Evolutionary conservation across 2,329 filamentous ascomycete species (phyloP), one percentile per base, ranked within the genome.

Genomic region (Fusarium marasasianum): DNA sequence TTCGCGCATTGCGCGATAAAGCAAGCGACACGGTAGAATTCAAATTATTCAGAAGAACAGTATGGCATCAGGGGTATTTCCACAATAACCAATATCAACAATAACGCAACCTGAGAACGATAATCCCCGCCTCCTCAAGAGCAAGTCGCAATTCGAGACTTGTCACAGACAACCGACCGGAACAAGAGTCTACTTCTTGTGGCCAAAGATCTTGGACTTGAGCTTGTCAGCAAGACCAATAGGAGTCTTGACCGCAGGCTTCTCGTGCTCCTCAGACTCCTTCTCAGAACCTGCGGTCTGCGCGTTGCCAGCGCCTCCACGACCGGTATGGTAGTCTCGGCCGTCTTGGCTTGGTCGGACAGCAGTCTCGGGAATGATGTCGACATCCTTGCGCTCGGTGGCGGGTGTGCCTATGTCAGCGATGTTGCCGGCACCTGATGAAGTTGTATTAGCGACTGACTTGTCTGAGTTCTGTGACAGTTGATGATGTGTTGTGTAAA

Each of bases 301-400:
- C 45, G 72, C 87, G 79, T 91, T 91, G 58, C 89, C 89, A 15
- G 87, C 88, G 66, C 89, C 89, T 77, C 89, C 89, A 38, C 89
- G 89, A 64, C 90, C 90, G 45, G 86, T 87, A 82, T 91, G 89
- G 80, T 85, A 87, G 78, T 89, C 87, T 66, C 81, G 79, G 59
- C 83, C 82, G 22, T 89, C 86, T 55, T 82, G 81, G 77, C 83
- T 86, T 35, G 84, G 82, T 33, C 88, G 87, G 57, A 85, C 79
- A 29, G 89, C 89, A 24, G 79, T 83, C 54, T 88, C 86, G 48
- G 90, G 88, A 24, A 91, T 78, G 45, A 88, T 66, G 56, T 90
- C 88, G 69, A 82, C 79, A 81, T 91, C 89, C 33, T 79, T 81
- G 76, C 88, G 87, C 54, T 81, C 78, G 15, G 75, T 69, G 9